These are phyloP conservation scores for Termitomyces bulborhizus DNA, from an alignment of 768 basidiomycete genomes.

Conservation along the genomic window DNA sequence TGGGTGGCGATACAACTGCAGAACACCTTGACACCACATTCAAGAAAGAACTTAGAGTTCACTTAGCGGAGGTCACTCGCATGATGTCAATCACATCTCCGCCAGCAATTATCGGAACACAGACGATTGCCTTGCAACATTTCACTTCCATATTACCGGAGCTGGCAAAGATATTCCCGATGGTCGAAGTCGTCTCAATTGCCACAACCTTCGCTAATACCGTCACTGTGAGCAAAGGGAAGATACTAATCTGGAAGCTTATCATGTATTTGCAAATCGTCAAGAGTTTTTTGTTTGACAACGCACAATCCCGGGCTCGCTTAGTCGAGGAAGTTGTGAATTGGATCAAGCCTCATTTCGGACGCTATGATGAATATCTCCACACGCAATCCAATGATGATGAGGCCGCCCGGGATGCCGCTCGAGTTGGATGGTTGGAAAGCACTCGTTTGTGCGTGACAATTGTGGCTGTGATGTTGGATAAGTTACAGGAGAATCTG, in stretches of 20 bases:
- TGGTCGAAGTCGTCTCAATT: constrained; percentile 80
- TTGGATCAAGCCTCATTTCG: constrained; percentile 96
- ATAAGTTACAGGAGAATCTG: constrained; percentile 79
- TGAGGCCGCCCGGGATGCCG: constrained; percentile 60
- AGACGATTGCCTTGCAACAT: constrained; percentile 89
- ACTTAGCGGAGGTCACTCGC: constrained; percentile 74
- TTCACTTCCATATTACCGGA: constrained; percentile 91
- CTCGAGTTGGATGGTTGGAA: constrained; percentile 87
- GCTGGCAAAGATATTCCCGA: constrained; percentile 72
- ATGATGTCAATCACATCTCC: constrained; percentile 84
- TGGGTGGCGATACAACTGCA: constrained; percentile 75
- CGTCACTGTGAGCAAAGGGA: constrained; percentile 70
- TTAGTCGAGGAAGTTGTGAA: constrained; percentile 84
- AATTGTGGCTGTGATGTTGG: constrained; percentile 83
- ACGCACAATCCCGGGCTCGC: constrained; percentile 66
- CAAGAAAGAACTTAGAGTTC: constrained; percentile 73
- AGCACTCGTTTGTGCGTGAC: constrained; percentile 86
- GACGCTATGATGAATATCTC: constrained; percentile 79
- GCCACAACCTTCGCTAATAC: constrained; percentile 86
- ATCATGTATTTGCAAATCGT: constrained; percentile 92
- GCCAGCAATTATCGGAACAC: constrained; percentile 89
- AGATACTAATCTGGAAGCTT: constrained; percentile 88
- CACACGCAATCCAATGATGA: constrained; percentile 59
- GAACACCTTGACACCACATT: constrained; percentile 84
- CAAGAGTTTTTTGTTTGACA: constrained; percentile 83